These are phyloP conservation scores for Medicago lupulina DNA, from an alignment of 306 rosid genomes.

Conservation along the genomic window DNA sequence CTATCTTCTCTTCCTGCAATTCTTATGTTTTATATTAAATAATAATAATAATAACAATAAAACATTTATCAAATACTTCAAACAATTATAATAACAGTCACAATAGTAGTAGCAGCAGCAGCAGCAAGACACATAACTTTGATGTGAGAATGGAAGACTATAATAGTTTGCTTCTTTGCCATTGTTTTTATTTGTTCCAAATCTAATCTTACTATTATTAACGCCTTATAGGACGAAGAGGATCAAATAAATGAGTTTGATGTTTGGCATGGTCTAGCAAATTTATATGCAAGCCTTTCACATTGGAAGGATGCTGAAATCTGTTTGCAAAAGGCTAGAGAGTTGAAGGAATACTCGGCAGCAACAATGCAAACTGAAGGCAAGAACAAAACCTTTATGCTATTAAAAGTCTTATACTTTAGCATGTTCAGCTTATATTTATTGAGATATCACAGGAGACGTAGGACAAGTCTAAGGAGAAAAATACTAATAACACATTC, in stretches of 20 bases:
- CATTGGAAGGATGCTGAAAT: conserved; percentile 92
- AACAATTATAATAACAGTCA: no score
- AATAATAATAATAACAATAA: background rate
- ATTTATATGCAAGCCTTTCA: conserved; percentile 85
- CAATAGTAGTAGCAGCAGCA: no score
- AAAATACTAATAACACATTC: no score
- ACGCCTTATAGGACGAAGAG: conserved; percentile 60
- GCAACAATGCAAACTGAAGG: conserved; percentile 75
- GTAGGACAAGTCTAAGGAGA: no score
- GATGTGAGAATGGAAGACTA: no score
- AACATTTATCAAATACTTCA: no score
- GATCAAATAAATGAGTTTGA: conserved; percentile 75
- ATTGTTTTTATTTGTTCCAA: background rate
- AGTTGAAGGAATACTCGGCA: conserved; percentile 64
- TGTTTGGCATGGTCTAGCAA: conserved; percentile 94
- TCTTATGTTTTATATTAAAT: background rate
- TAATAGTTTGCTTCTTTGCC: no score
- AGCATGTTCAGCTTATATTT: conserved; percentile 4
- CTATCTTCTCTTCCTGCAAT: conserved; percentile 28
- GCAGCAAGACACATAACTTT: no score
- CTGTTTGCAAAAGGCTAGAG: conserved; percentile 85
- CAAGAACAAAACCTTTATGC: conserved; percentile 49
- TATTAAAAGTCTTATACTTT: conserved; percentile 36
- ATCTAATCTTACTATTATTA: conserved; percentile 22
- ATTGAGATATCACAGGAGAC: no score